Evolutionary conservation across 2,329 filamentous ascomycete genomes (phyloP), one percentile per base, ranked within the genome.

Genomic region (Fusarium xyrophilum): DNA sequence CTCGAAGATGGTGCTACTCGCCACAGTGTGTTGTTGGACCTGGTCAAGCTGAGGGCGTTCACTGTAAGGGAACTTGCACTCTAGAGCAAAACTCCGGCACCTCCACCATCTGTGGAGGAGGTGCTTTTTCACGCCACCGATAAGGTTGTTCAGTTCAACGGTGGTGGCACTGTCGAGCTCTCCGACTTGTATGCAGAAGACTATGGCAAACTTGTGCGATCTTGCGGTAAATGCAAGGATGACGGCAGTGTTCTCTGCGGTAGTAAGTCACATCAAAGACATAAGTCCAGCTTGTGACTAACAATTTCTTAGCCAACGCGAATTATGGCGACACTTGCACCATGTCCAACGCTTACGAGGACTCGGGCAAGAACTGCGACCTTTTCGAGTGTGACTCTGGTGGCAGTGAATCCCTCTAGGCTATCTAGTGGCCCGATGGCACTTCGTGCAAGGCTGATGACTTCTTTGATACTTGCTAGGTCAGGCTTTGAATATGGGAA

Each of bases 1-100:
- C 77, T 87, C 57, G 78, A 81, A 72, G 78, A 82, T 50, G 84
- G 84, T 46, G 85, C 80, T 38, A 83, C 80, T n/a, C 73, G 86
- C 28, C 81, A 79, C 62, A 86, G 86, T 71, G 83, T 71, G 84
- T 86, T 71, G 85, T 86, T 56, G 83, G 85, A 10, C 78, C 78
- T 17, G 67, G 33, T 12, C 10, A 36, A 36, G 17, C 17, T 36
- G 6, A 11, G 33, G 33, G 17, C 17, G 17, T 36, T n/a, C 33
- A 35, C 33, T 19, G 33, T 6, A 19, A 35, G 17, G 33, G 17
- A 35, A 35, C 9, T 19, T 35, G 17, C 33, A 35, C 33, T 35
- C 33, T 35, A 35, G 17, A 35, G 33, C 17, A 35, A 35, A 35
- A 35, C 15, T 19, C 33, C 9, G 15, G 33, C 15, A 19, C 17